A percentile compares a stretch with the other conserved stretches of the same genome.
Evolutionary conservation across 345 rosid species (phyloP).

Genomic region (Euphorbia lathyris): DNA sequence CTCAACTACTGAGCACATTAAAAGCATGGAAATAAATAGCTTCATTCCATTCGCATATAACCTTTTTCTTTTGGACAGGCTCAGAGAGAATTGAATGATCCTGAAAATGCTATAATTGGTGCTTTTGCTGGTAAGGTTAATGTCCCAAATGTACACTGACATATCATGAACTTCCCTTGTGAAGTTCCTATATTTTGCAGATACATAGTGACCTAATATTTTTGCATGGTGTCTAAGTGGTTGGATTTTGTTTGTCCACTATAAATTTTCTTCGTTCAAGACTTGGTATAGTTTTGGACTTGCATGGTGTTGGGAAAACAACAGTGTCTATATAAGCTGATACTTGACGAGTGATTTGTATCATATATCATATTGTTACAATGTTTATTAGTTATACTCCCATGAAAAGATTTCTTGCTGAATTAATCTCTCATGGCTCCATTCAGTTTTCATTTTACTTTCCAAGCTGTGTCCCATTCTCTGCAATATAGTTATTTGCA

Average conservation of each 20-base stretch:
- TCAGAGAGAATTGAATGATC: conserved; percentile 74
- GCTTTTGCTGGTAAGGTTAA: conserved; percentile 76
- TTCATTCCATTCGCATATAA: background rate
- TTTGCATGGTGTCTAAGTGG: background rate
- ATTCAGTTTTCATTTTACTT: background rate
- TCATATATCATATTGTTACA: too few species aligned
- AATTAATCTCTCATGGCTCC: too few species aligned
- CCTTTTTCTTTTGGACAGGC: conserved; percentile 46
- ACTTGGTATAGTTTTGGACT: too few species aligned
- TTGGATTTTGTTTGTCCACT: background rate
- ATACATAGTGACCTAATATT: too few species aligned
- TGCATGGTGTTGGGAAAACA: too few species aligned
- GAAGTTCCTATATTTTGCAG: background rate
- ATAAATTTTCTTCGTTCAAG: too few species aligned
- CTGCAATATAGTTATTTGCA: background rate
- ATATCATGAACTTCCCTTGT: background rate
- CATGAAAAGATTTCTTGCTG: too few species aligned
- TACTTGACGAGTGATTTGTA: too few species aligned
- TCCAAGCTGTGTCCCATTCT: too few species aligned
- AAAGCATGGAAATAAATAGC: background rate
- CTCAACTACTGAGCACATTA: background rate
- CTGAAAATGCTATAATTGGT: conserved; percentile 86
- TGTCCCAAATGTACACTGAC: background rate
- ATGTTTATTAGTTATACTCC: too few species aligned
- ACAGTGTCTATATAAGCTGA: too few species aligned